Conservation (phyloP, 495 filamentous ascomycete genomes). For the Neurospora sp. region DNA sequence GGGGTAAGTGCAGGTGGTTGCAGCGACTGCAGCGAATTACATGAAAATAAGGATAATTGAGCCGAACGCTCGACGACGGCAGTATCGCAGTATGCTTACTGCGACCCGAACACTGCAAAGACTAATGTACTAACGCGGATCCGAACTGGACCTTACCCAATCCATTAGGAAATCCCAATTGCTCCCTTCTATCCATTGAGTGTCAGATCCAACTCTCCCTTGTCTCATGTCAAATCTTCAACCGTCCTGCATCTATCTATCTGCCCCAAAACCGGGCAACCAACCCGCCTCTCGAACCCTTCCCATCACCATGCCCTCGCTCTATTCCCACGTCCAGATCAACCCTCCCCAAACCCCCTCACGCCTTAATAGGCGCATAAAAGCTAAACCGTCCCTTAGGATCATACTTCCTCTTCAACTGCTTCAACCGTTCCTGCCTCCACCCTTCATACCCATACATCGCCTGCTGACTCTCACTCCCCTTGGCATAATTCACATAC, state of each 20-base stretch:
- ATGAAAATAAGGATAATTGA: too few relatives aligned
- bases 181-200: background rate
- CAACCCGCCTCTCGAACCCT: background rate
- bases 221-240: background rate
- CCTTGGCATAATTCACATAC: slow-evolving; percentile 54
- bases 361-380: slow-evolving; percentile 28
- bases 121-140: too few relatives aligned
- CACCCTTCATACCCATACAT: slow-evolving; percentile 45
- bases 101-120: too few relatives aligned
- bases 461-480: slow-evolving; percentile 34
- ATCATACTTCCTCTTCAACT: slow-evolving; percentile 48
- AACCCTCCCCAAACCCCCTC: background rate
- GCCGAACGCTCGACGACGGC: too few relatives aligned
- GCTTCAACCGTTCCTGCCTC: slow-evolving; percentile 30
- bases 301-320: background rate
- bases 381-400: slow-evolving; percentile 41
- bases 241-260: background rate
- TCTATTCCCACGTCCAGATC: background rate
- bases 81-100: too few relatives aligned
- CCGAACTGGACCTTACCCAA: too few relatives aligned
- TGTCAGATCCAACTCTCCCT: background rate
- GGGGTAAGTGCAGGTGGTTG: too few relatives aligned
- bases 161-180: background rate
- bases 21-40: too few relatives aligned
- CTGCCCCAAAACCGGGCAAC: background rate